phyloP scores from a whole-genome alignment of 352 stramenopile genomes.

The Peronosclerospora sorghi region DNA sequence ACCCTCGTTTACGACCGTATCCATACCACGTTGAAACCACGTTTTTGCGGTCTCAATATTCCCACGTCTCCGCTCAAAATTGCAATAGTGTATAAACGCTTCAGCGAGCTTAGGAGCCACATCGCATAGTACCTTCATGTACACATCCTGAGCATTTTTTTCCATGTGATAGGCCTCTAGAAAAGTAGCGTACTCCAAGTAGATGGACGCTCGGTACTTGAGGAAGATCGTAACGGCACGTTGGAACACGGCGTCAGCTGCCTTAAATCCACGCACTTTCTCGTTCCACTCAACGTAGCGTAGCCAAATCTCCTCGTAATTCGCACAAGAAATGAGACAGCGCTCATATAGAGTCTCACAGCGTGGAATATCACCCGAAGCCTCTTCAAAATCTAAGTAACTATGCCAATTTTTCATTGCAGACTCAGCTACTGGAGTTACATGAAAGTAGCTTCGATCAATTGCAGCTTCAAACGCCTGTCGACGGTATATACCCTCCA shows the following conservation, averaged over 20 bases:
- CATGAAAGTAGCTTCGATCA: constrained; percentile 75
- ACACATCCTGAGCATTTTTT: constrained; percentile 33
- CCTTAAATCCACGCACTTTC: constrained; percentile 39
- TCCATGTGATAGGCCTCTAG: constrained; percentile 50
- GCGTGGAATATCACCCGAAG: constrained; percentile 28
- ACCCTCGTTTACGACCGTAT: constrained; percentile 23
- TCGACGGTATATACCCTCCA: constrained; percentile 46
- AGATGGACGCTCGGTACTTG: constrained; percentile 61
- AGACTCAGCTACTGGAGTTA: constrained; percentile 53
- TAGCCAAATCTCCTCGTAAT: constrained; percentile 77
- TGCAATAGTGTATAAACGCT: constrained; percentile 50
- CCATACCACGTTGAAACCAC: constrained; percentile 46
- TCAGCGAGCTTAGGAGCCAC: constrained; percentile 54
- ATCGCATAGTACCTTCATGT: constrained; percentile 43
- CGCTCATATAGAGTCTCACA: constrained; percentile 67
- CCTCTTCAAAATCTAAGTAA: constrained; percentile 75
- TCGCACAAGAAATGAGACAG: constrained; percentile 71
- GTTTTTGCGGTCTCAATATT: constrained; percentile 36
- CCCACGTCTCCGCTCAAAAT: constrained; percentile 55
- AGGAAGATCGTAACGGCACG: constrained; percentile 54
- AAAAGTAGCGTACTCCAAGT: constrained; percentile 65
- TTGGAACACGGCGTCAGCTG: constrained; percentile 50
- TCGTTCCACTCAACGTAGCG: constrained; percentile 61
- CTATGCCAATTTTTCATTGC: constrained; percentile 69
- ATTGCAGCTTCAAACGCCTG: constrained; percentile 68